Conservation (phyloP, 139 green algal species). For the Yamagishiella unicocca region DNA sequence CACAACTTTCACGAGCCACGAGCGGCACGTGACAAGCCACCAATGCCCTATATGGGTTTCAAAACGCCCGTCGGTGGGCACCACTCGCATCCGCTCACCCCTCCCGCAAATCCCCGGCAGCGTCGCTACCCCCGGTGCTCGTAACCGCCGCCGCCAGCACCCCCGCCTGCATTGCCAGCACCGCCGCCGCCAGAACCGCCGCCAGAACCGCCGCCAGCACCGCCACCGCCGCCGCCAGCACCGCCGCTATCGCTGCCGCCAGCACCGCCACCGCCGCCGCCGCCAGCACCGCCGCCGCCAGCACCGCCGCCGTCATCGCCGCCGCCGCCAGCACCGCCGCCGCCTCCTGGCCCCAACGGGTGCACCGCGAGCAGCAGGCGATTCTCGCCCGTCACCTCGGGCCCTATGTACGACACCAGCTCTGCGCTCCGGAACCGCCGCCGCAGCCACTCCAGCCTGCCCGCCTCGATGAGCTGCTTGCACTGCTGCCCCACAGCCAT, state of each 20-base stretch:
- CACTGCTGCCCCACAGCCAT: constrained; percentile 71
- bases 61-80: too few relatives aligned
- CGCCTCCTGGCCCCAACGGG: neutral
- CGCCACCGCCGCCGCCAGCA: neutral
- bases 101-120: too few relatives aligned
- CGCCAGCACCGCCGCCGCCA: neutral
- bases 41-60: too few relatives aligned
- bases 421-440: constrained; percentile 56
- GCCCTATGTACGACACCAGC: constrained; percentile 62
- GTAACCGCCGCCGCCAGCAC: neutral
- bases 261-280: neutral
- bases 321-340: neutral
- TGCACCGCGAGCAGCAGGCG: constrained; percentile 62
- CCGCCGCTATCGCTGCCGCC: neutral
- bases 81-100: too few relatives aligned
- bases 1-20: too few relatives aligned
- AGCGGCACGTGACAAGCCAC: too few relatives aligned
- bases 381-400: constrained; percentile 72
- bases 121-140: too few relatives aligned
- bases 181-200: neutral
- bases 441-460: constrained; percentile 70
- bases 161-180: neutral
- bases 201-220: neutral
- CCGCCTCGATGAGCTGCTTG: constrained; percentile 82
- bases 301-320: neutral